Evolutionary conservation across 2,329 filamentous ascomycete genomes (phyloP).

Genomic region (Paecilomyces niveus): DNA sequence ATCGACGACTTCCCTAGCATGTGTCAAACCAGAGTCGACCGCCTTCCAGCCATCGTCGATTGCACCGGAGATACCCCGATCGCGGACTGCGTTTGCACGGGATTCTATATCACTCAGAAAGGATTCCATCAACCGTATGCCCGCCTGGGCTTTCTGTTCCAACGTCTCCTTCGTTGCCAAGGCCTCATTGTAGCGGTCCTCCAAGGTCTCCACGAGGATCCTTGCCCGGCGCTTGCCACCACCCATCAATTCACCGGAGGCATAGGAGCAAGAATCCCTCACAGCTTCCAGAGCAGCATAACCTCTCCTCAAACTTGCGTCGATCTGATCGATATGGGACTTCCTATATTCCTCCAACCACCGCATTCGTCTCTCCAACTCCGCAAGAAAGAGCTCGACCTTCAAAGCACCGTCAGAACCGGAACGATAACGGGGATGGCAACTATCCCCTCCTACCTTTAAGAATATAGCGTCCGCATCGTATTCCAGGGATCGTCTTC

Average conservation of each 20-base stretch:
- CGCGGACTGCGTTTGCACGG: conserved; percentile 70
- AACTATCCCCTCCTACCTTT: conserved; percentile 19
- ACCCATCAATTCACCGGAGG: conserved; percentile 83
- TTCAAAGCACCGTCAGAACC: conserved; percentile 6
- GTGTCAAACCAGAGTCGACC: conserved; percentile 69
- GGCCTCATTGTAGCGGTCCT: conserved; percentile 79
- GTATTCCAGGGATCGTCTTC: conserved; percentile 37
- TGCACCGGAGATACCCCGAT: conserved; percentile 69
- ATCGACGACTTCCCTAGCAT: conserved; percentile 69
- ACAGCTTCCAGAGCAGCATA: conserved; percentile 83
- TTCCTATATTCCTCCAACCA: conserved; percentile 85
- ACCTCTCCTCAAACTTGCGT: conserved; percentile 75
- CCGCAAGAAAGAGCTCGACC: conserved; percentile 54
- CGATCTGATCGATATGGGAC: conserved; percentile 69
- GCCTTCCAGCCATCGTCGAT: conserved; percentile 73
- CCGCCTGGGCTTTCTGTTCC: conserved; percentile 84
- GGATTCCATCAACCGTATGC: conserved; percentile 76
- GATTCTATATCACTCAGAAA: conserved; percentile 82
- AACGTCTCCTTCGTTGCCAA: conserved; percentile 77
- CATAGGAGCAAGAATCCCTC: conserved; percentile 77
- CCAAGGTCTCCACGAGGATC: conserved; percentile 87
- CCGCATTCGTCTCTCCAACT: conserved; percentile 79
- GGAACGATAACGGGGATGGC: background rate
- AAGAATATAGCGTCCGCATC: conserved; percentile 40
- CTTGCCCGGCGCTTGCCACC: conserved; percentile 76